Evolutionary conservation across 371 early-diverging fungal species (phyloP), one percentile per base, ranked within the genome.

Genomic region (Apophysomyces elegans): DNA sequence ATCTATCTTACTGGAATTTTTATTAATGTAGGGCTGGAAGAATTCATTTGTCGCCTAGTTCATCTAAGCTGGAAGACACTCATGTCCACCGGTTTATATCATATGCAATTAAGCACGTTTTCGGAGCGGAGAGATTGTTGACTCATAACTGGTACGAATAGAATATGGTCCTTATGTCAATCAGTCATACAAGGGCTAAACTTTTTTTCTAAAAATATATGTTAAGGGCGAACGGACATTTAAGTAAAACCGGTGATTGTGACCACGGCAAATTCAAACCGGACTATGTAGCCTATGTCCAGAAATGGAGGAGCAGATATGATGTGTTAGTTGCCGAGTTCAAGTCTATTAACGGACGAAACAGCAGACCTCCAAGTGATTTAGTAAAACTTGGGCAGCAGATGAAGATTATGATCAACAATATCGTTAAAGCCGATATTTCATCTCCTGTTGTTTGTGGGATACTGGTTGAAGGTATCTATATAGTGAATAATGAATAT

Each of bases 301-400:
- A 47, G 47, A 47, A 47, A 50, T 50, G 54, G 21, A 50, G 21
- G 32, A 50, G 21, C 11, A 50, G 21, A 21, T 50, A 50, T 26
- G 50, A 50, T 50, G 21, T n/a, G 21, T 50, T 50, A 50, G 50
- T 50, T 50, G 50, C 26, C 50, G 21, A 32, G 21, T 50, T 50
- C 50, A 50, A 50, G 21, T 9, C 50, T 9, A 50, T 50, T 50
- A 50, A 50, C 21, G 21, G 50, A 50, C 32, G 21, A 50, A 50
- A 50, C 26, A 50, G 32, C 50, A 50, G 50, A 50, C 50, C 50
- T 50, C 0, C 21, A 7, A 50, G 50, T 50, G 47, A 50, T 18
- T 21, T 18, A 18, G 50, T 50, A n/a, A 50, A 50, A 50, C 50
- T 50, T 50, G 50, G 50, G 50, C 50, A 50, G 50, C 50, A 18